Evolutionary conservation across 2,329 filamentous ascomycete genomes (phyloP).

Genomic region (Hirsutella minnesotensis): DNA sequence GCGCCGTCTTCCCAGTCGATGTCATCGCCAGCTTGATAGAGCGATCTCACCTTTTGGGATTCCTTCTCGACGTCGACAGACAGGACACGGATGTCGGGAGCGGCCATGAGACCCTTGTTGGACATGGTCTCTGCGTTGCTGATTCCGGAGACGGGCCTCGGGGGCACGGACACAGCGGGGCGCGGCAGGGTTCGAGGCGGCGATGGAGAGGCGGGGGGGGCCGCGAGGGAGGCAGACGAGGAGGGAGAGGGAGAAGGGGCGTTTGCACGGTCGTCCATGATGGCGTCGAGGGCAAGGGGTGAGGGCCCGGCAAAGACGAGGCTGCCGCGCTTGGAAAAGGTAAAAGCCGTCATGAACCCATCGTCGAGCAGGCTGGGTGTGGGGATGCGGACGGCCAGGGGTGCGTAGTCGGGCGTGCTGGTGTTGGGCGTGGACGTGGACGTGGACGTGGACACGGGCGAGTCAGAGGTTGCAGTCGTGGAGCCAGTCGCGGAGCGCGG

Average conservation of each 20-base stretch:
- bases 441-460: conserved; percentile 8
- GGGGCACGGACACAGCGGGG: neutral
- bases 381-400: conserved; percentile 45
- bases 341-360: conserved; percentile 42
- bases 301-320: conserved; percentile 45
- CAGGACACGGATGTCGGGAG: conserved; percentile 40
- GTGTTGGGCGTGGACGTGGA: conserved; percentile 13
- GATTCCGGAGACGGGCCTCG: conserved; percentile 1
- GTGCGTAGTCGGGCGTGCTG: conserved; percentile 23
- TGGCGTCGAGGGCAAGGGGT: conserved; percentile 11
- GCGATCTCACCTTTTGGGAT: conserved; percentile 56
- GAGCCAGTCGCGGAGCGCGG: neutral
- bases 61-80: conserved; percentile 46
- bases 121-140: conserved; percentile 2
- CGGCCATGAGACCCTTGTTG: conserved; percentile 7
- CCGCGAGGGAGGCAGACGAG: neutral
- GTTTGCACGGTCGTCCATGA: neutral
- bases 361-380: conserved; percentile 45
- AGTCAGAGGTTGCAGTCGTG: neutral
- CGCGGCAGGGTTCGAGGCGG: conserved; percentile 5
- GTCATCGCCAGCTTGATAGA: conserved; percentile 46
- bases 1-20: conserved; percentile 41
- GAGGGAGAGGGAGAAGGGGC: conserved; percentile 1
- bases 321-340: conserved; percentile 53
- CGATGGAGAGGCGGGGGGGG: conserved; percentile 10